These are phyloP conservation scores for Phytophthora capsici DNA, from an alignment of 352 stramenopile species.

Conservation along the genomic window DNA sequence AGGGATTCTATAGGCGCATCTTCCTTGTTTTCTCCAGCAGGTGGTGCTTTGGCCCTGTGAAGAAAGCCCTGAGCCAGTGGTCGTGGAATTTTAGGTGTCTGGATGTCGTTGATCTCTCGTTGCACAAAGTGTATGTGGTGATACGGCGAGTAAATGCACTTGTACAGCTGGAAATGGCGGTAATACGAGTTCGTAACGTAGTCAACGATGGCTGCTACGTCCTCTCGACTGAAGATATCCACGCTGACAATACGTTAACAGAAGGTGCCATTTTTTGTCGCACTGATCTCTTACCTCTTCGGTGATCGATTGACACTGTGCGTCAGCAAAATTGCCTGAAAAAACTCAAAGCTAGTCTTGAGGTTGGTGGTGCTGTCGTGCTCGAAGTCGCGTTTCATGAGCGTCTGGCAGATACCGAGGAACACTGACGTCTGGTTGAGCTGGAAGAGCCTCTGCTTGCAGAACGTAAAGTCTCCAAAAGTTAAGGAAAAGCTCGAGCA, in stretches of 20 bases:
- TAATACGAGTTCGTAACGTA: conserved; percentile 84
- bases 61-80: conserved; percentile 51
- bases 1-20: neutral
- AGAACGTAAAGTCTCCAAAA: conserved; percentile 52
- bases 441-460: conserved; percentile 63
- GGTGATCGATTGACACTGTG: conserved; percentile 77
- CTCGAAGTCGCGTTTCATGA: conserved; percentile 69
- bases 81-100: conserved; percentile 43
- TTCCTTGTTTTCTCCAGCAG: conserved; percentile 4
- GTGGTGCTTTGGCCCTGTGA: conserved; percentile 25
- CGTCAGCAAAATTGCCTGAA: conserved; percentile 64
- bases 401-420: conserved; percentile 67
- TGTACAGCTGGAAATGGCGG: conserved; percentile 82
- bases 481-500: conserved; percentile 26
- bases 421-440: conserved; percentile 67
- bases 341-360: conserved; percentile 57
- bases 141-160: conserved; percentile 79
- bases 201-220: conserved; percentile 70
- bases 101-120: conserved; percentile 47
- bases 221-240: conserved; percentile 53
- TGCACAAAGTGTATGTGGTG: conserved; percentile 61
- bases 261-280: neutral
- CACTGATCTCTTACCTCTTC: conserved; percentile 53
- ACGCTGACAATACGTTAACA: conserved; percentile 39
- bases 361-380: conserved; percentile 54